Evolutionary conservation across 1,284 basidiomycete species (phyloP), one percentile per base, ranked within the genome.

Genomic region (Xanthoconium separans): DNA sequence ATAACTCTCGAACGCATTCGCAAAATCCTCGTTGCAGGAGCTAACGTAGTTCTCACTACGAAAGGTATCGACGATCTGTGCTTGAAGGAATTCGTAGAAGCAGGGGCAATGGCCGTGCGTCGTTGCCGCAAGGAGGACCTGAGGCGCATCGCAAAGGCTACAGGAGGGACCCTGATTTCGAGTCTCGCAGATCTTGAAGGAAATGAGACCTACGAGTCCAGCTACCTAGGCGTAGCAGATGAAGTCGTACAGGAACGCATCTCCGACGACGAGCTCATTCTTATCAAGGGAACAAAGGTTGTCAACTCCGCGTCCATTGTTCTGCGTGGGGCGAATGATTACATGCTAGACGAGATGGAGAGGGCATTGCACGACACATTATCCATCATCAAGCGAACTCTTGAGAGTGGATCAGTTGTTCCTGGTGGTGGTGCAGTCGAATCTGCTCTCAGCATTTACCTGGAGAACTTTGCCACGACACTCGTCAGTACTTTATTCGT

Each of bases 321-420:
- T 56, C 77, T 99, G 58, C 85, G 97, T 55, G 97, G 97, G 53
- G 97, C 97, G 39, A 99, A 99, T 74, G 97, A 99, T 75, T 99
- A 98, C 73, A 93, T 99, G 89, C 77, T 99, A 61, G 97, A 99
- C 73, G 97, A 99, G 79, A 99, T 99, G 97, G 97, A 99, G 77
- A 81, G 97, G 34, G 87, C 94, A 1, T 74, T 99, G 62, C 97
- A 99, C 71, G 97, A 99, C 73, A 91, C 93, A 1, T 75, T 99
- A 53, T 95, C 90, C 41, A 85, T 98, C 64, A 93, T 99, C 77
- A 99, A 99, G 78, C 85, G 97, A 54, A 99, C 97, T 4, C 78
- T 99, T 50, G 97, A 99, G 79, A 95, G 93, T 64, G 96, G 96
- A 10, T 78, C 89, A 15, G 95, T 99, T 22, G 96, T 99, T 16